A percentile compares a stretch with the other conserved stretches of the same genome.
These are phyloP conservation scores for Panaeolus papilionaceus DNA, from an alignment of 768 basidiomycete genomes.

Conservation along the genomic window DNA sequence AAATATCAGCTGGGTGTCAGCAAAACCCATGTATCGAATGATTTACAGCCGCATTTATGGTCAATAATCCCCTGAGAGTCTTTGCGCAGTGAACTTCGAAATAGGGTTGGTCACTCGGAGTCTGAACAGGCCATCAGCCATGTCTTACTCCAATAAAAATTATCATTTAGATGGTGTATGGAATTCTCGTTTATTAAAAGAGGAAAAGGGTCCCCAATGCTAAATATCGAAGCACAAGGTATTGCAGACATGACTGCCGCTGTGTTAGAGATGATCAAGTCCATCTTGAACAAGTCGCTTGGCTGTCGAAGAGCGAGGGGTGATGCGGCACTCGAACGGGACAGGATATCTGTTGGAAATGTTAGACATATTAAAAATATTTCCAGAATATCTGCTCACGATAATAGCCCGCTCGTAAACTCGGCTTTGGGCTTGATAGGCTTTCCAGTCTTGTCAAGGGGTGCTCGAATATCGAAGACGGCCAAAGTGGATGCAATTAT, in stretches of 20 bases:
- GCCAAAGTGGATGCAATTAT: slow-evolving; percentile 51
- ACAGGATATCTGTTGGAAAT: background rate
- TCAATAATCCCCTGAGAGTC: too few species aligned
- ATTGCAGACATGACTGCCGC: background rate
- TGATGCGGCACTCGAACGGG: slow-evolving; percentile 10
- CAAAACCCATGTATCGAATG: too few species aligned
- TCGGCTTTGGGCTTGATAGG: slow-evolving; percentile 51
- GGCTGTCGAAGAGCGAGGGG: background rate
- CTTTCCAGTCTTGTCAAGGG: slow-evolving; percentile 46
- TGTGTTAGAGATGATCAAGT: background rate
- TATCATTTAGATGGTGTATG: too few species aligned
- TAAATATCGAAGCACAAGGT: too few species aligned
- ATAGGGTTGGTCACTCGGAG: too few species aligned
- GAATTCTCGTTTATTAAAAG: too few species aligned
- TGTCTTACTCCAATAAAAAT: too few species aligned
- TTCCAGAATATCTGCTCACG: slow-evolving; percentile 36
- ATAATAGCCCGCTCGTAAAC: slow-evolving; percentile 51
- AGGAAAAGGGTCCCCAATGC: too few species aligned
- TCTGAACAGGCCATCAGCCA: too few species aligned
- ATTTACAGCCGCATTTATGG: too few species aligned
- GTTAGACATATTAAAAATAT: background rate
- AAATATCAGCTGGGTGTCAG: too few species aligned
- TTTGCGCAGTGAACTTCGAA: too few species aligned
- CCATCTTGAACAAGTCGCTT: background rate
- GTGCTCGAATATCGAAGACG: slow-evolving; percentile 52